Evolutionary conservation across 1,284 basidiomycete species (phyloP).

Genomic region (Ceratobasidium sp.): DNA sequence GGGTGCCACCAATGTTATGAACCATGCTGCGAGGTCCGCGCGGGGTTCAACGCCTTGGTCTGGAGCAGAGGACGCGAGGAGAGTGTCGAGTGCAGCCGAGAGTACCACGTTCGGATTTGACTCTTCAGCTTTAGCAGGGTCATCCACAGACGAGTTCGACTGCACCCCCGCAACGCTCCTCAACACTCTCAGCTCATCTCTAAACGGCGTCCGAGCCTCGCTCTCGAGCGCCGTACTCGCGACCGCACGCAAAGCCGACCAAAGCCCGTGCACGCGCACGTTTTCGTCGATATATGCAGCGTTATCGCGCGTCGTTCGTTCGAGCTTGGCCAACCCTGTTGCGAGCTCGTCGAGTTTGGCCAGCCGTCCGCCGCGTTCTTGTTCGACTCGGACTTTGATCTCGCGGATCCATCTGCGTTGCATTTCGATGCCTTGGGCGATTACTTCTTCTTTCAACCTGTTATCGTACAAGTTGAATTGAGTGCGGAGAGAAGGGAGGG

Average conservation of each 20-base stretch:
- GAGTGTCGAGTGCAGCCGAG: slow-evolving; percentile 74
- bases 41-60: slow-evolving; percentile 92
- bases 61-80: slow-evolving; percentile 82
- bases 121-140: slow-evolving; percentile 46
- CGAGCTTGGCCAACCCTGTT: slow-evolving; percentile 89
- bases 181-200: slow-evolving; percentile 89
- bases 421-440: slow-evolving; percentile 96
- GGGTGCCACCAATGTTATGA: slow-evolving; percentile 86
- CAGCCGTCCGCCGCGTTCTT: slow-evolving; percentile 95
- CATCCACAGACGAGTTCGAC: too few species aligned
- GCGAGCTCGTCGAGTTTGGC: slow-evolving; percentile 96
- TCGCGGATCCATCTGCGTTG: slow-evolving; percentile 97
- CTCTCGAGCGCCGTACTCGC: slow-evolving; percentile 69
- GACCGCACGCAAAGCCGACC: slow-evolving; percentile 80
- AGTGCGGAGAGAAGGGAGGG: background rate
- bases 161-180: slow-evolving; percentile 74
- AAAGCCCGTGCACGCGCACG: slow-evolving; percentile 85
- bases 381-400: slow-evolving; percentile 95
- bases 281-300: slow-evolving; percentile 91
- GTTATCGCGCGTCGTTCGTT: slow-evolving; percentile 93
- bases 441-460: slow-evolving; percentile 94
- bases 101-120: slow-evolving; percentile 67
- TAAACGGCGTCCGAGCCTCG: slow-evolving; percentile 82
- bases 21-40: slow-evolving; percentile 91
- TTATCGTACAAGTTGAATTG: background rate